Evolutionary conservation across 2,329 filamentous ascomycete genomes (phyloP).

Genomic region (Hypoxylon sp.): DNA sequence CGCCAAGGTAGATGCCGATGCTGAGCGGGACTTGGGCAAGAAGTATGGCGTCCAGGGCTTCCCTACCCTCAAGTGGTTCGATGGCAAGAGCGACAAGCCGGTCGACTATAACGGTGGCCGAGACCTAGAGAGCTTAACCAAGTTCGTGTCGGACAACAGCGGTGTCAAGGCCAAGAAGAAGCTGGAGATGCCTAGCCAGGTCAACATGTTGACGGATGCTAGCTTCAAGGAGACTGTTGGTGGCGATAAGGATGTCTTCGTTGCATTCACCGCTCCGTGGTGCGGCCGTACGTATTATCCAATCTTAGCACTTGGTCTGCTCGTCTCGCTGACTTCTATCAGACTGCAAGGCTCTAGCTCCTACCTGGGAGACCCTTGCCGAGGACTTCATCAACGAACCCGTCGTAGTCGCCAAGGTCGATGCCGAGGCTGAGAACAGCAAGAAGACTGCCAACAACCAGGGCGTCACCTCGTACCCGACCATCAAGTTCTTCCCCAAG

Average conservation of each 20-base stretch:
- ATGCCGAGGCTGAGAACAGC: constrained; percentile 84
- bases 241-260: constrained; percentile 85
- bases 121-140: constrained; percentile 83
- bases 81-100: constrained; percentile 88
- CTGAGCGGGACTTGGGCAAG: constrained; percentile 83
- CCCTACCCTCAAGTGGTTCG: constrained; percentile 97
- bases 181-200: constrained; percentile 74
- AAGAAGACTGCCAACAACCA: constrained; percentile 80
- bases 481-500: constrained; percentile 96
- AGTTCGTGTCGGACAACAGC: constrained; percentile 88
- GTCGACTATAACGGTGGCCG: constrained; percentile 86
- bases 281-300: constrained; percentile 84
- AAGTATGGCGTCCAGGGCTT: constrained; percentile 91
- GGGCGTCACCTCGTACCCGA: constrained; percentile 87
- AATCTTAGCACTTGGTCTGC: constrained; percentile 3
- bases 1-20: constrained; percentile 95
- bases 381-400: constrained; percentile 80
- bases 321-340: constrained; percentile 34
- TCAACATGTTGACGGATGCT: constrained; percentile 81
- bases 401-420: constrained; percentile 92
- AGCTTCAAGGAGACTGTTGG: constrained; percentile 82
- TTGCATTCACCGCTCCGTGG: constrained; percentile 98
- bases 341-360: constrained; percentile 98
- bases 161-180: constrained; percentile 82
- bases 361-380: constrained; percentile 87